phyloP scores from a whole-genome alignment of 768 basidiomycete genomes.

The Rubroboletus satanas region DNA sequence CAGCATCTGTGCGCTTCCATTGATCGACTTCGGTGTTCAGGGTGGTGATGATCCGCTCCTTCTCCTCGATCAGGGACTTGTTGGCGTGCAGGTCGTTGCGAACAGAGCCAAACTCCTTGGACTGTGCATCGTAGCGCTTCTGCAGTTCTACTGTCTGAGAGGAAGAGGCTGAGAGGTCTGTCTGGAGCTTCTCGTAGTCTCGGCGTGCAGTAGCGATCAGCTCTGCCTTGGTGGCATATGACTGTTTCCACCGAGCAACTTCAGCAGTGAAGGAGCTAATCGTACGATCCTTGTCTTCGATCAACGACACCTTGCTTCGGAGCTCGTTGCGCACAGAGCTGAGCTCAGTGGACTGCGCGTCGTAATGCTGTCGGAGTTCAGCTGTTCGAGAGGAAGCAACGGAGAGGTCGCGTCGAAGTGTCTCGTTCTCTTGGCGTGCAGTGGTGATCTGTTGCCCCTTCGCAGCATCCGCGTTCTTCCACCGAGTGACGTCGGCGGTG shows the following conservation, averaged over 20 bases:
- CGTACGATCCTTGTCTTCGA: not conserved
- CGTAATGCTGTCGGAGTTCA: not conserved
- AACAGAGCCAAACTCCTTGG: not conserved
- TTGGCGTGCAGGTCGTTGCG: not conserved
- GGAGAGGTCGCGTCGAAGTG: not conserved
- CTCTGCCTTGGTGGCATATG: not conserved
- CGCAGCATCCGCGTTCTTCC: not conserved
- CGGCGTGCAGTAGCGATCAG: not conserved
- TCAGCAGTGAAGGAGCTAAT: not conserved
- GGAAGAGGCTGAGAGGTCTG: not conserved
- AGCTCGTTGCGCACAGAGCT: not conserved
- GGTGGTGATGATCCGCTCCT: not conserved
- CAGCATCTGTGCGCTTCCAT: not conserved
- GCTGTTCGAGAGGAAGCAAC: not conserved
- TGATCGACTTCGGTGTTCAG: not conserved
- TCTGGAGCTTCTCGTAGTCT: conserved; percentile 1
- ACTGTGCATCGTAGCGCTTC: not conserved
- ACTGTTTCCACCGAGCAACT: not conserved
- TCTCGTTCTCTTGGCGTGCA: not conserved
- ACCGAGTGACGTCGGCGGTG: not conserved
- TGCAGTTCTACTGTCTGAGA: not conserved
- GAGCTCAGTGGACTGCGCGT: not conserved
- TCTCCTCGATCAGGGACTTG: not conserved
- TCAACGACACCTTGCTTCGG: not conserved
- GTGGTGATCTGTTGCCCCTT: not conserved